Base-by-base conservation (phyloP, 2,329 filamentous ascomycete genomes). In the Fusarium verticillioides region DNA sequence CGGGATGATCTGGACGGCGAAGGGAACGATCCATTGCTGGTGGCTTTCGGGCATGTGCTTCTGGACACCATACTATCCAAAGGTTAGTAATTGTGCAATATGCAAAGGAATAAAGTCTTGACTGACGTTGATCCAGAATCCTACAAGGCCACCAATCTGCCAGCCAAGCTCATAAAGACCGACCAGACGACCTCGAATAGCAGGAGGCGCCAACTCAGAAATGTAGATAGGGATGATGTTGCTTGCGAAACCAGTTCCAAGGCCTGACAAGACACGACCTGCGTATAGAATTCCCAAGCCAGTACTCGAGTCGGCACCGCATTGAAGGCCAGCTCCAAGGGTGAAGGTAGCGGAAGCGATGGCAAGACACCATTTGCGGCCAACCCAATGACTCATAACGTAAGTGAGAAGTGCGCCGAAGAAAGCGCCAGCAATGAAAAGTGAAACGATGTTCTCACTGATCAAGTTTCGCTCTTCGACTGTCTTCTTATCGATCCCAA, bases 341-440 rank as follows among this genome's bases (percentile, higher is more conserved):
- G 75, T 77, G 46, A 79, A 79, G 7, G 64, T 69, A 23, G 67
- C 77, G 2, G 77, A 78, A 8, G 76, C 74, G 56, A 87, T 80
- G 9, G 75, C 66, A 19, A 92, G 82, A 43, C 73, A 76, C 58
- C 62, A 68, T 47, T 75, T 76, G 28, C 74, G 74, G 6, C 74
- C 74, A 9, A 75, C 23, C 60, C 61, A 75, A 26, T 76, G 69
- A 36, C 74, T 76, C 18, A 76, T 66, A 7, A 76, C 8, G 73
- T 91, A 92, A 28, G 87, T 88, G 62, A 88, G 84, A 59, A 92
- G 83, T 2, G 90, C 87, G 18, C 91, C 91, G 69, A 93, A 93
- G 81, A 93, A 93, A 28, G 91, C 91, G 59, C 91, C 91, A 15
- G 91, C 91, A 78, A 93, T 91, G 80, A 92, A 92, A 50, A 88